Evolutionary conservation across 805 yeast species (phyloP).

Genomic region (Torulaspora quercuum): DNA sequence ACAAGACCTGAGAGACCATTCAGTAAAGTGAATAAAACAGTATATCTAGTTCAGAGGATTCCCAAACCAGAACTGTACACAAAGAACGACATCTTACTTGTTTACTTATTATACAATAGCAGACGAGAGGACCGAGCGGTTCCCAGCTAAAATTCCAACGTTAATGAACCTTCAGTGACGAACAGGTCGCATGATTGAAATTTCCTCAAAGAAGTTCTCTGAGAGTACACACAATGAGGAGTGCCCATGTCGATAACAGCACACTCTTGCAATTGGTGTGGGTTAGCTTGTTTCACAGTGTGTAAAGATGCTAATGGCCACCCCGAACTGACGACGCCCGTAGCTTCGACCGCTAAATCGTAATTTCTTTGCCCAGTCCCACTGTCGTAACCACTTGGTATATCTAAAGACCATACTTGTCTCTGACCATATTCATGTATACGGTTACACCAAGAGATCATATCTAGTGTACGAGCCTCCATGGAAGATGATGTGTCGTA

Average conservation of each 20-base stretch:
- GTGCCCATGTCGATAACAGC: conserved; percentile 68
- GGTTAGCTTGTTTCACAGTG: conserved; percentile 11
- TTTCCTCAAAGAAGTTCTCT: conserved; percentile 44
- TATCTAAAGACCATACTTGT: conserved; percentile 56
- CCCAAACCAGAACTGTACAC: too few species aligned
- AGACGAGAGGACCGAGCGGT: too few species aligned
- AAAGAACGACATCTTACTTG: too few species aligned
- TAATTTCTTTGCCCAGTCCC: conserved; percentile 58
- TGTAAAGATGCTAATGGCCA: conserved; percentile 64
- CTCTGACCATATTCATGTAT: conserved; percentile 4
- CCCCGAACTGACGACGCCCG: conserved; percentile 66
- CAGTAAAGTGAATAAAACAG: too few species aligned
- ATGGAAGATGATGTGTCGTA: conserved; percentile 24
- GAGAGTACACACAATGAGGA: conserved; percentile 52
- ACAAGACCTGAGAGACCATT: too few species aligned
- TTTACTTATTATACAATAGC: too few species aligned
- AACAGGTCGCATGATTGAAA: conserved; percentile 41
- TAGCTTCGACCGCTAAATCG: conserved; percentile 43
- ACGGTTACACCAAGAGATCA: conserved; percentile 66
- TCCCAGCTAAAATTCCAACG: conserved; percentile 16
- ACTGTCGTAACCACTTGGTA: conserved; percentile 80
- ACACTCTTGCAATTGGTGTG: conserved; percentile 36
- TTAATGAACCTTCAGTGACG: conserved; percentile 24
- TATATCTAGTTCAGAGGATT: too few species aligned
- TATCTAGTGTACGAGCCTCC: conserved; percentile 30